Evolutionary conservation across 2,329 filamentous ascomycete species (phyloP).

Genomic region (Calonectria multiphialidica): DNA sequence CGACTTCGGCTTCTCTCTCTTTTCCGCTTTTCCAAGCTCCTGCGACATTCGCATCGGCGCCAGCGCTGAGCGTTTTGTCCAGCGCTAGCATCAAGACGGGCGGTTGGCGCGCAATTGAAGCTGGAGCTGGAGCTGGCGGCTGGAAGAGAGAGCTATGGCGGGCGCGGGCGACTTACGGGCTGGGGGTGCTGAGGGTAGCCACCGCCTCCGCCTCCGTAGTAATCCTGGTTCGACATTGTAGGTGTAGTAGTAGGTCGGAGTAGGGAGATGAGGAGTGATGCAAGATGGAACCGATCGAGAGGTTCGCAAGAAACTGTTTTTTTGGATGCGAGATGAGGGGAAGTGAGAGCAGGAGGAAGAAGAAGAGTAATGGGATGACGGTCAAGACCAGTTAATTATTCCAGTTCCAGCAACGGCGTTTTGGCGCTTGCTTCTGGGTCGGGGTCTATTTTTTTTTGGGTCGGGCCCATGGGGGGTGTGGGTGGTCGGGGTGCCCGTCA

Average conservation of each 20-base stretch:
- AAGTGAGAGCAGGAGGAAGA: background rate
- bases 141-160: background rate
- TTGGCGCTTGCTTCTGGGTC: background rate
- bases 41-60: background rate
- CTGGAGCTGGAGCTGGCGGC: background rate
- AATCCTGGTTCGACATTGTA: constrained; percentile 56
- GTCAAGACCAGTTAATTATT: constrained; percentile 13
- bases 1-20: background rate
- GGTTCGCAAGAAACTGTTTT: background rate
- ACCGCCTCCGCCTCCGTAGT: constrained; percentile 52
- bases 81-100: background rate
- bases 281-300: background rate
- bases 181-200: constrained; percentile 56
- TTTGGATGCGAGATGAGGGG: constrained; percentile 7
- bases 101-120: constrained; percentile 5
- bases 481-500: constrained; percentile 11
- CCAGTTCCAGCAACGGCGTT: background rate
- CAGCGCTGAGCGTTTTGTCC: background rate
- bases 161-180: constrained; percentile 46
- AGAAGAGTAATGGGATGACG: background rate
- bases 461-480: background rate
- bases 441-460: background rate
- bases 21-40: too few relatives aligned
- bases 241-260: too few relatives aligned
- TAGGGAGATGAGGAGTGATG: background rate